Conservation (phyloP, 2,329 filamentous ascomycete genomes). For the Metarhizium brunneum region DNA sequence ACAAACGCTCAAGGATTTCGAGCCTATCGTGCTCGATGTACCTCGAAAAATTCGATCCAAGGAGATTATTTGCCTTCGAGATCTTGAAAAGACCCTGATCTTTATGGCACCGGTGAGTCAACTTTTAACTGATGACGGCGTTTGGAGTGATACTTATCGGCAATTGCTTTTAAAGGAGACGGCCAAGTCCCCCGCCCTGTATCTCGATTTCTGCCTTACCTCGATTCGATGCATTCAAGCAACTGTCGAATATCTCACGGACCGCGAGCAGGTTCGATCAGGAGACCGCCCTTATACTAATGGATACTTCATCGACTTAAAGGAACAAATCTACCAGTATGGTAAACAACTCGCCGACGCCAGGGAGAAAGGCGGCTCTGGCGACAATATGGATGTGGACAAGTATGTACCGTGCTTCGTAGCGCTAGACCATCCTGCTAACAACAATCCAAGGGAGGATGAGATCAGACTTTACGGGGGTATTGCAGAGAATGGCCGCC, state of each 20-base stretch:
- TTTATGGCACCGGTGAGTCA: slow-evolving; percentile 90
- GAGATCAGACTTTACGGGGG: slow-evolving; percentile 76
- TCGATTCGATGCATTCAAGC: slow-evolving; percentile 86
- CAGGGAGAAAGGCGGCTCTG: slow-evolving; percentile 55
- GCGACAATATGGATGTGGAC: slow-evolving; percentile 49
- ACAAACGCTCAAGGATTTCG: slow-evolving; percentile 66
- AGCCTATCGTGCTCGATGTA: slow-evolving; percentile 68
- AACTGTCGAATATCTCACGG: slow-evolving; percentile 76
- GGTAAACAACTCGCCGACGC: slow-evolving; percentile 72
- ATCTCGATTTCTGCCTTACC: slow-evolving; percentile 82
- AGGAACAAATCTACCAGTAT: slow-evolving; percentile 88
- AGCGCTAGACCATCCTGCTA: slow-evolving; percentile 18
- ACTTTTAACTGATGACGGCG: slow-evolving; percentile 42
- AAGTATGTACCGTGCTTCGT: slow-evolving; percentile 37
- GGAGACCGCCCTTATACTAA: slow-evolving; percentile 86
- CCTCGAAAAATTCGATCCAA: slow-evolving; percentile 72
- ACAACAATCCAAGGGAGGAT: slow-evolving; percentile 36
- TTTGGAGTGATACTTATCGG: slow-evolving; percentile 59
- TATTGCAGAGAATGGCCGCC: slow-evolving; percentile 69
- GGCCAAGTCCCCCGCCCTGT: slow-evolving; percentile 60
- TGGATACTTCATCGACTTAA: slow-evolving; percentile 93
- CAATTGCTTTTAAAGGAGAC: slow-evolving; percentile 67
- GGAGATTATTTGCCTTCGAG: slow-evolving; percentile 82
- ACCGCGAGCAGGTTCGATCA: slow-evolving; percentile 76
- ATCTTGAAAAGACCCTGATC: slow-evolving; percentile 88